These are phyloP conservation scores for Caloboletus firmus DNA, from an alignment of 1,284 basidiomycete species.

Conservation along the genomic window DNA sequence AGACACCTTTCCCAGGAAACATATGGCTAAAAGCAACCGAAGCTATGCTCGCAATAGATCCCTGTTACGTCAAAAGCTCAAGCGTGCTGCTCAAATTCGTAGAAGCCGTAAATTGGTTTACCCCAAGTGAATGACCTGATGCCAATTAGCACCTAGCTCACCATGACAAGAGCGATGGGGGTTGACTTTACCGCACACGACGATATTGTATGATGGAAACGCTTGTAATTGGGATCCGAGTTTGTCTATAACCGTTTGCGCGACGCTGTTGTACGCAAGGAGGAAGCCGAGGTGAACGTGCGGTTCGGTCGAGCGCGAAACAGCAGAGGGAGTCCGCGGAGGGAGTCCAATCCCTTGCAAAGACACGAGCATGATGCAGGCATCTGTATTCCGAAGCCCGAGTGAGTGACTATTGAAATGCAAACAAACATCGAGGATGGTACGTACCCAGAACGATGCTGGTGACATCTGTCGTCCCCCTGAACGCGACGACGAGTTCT, in stretches of 20 bases:
- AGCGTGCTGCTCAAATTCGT: not conserved
- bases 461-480: constrained; percentile 37
- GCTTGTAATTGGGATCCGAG: constrained; percentile 37
- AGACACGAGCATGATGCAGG: constrained; percentile 34
- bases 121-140: constrained; percentile 34
- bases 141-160: not conserved
- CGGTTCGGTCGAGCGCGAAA: constrained; percentile 18
- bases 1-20: constrained; percentile 32
- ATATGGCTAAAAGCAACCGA: constrained; percentile 40
- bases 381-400: constrained; percentile 31
- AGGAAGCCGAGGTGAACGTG: constrained; percentile 46
- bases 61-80: constrained; percentile 22
- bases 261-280: constrained; percentile 41
- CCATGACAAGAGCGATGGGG: not conserved
- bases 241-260: constrained; percentile 31
- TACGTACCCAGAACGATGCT: constrained; percentile 37
- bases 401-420: not conserved
- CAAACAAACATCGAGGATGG: not conserved
- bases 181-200: constrained; percentile 36
- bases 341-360: constrained; percentile 40
- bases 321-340: constrained; percentile 6
- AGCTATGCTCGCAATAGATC: constrained; percentile 44
- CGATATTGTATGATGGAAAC: constrained; percentile 38
- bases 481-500: constrained; percentile 46
- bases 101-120: constrained; percentile 30